phyloP scores from a whole-genome alignment of 208 protist genomes.

The Acanthamoeba lenticulata region DNA sequence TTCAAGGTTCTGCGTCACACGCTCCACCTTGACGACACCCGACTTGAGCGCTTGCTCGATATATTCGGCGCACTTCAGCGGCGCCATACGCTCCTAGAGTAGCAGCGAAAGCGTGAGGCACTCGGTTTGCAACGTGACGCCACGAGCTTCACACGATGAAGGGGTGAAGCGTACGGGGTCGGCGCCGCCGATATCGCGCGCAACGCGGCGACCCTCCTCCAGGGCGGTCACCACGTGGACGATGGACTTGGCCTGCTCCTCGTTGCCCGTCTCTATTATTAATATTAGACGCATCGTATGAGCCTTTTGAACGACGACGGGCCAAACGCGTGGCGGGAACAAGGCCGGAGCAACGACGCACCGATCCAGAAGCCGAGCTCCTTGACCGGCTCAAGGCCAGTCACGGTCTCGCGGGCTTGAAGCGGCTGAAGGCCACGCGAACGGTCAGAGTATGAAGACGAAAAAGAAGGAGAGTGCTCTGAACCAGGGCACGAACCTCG shows the following conservation, averaged over 20 bases:
- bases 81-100: conserved; percentile 63
- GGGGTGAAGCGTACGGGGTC: conserved; percentile 58
- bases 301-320: neutral
- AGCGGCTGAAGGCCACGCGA: neutral
- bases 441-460: neutral
- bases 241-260: neutral
- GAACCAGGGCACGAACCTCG: neutral
- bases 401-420: conserved; percentile 7
- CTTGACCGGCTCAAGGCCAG: neutral
- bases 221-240: conserved; percentile 34
- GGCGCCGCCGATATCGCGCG: conserved; percentile 62
- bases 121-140: too few species aligned
- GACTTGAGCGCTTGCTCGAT: conserved; percentile 34
- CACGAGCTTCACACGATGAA: neutral
- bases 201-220: conserved; percentile 63
- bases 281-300: neutral
- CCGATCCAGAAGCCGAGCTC: conserved; percentile 20
- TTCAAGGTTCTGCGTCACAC: neutral
- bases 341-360: neutral
- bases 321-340: neutral
- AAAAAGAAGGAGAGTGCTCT: neutral
- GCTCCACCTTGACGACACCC: neutral
- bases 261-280: neutral
- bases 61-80: conserved; percentile 44
- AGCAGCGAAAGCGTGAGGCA: neutral